Evolutionary conservation across 2,329 filamentous ascomycete species (phyloP).

Genomic region (Colletotrichum limetticola): DNA sequence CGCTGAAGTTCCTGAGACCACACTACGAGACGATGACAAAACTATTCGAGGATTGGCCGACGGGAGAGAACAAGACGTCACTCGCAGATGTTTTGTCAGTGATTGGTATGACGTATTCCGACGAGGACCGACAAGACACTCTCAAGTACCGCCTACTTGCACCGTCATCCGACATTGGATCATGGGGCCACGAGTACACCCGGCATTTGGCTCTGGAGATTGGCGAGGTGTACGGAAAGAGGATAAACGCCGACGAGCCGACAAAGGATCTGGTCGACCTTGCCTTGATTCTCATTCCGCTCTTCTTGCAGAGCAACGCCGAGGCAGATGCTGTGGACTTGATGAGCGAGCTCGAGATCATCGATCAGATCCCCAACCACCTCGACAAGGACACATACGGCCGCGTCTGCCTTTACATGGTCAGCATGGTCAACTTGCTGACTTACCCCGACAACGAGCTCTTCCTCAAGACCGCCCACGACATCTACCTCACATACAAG

Average conservation of each 20-base stretch:
- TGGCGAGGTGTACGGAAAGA: conserved; percentile 90
- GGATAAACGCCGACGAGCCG: conserved; percentile 85
- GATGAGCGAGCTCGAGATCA: conserved; percentile 97
- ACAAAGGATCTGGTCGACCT: conserved; percentile 88
- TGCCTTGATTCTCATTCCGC: conserved; percentile 85
- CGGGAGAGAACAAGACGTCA: conserved; percentile 85
- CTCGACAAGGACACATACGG: conserved; percentile 95
- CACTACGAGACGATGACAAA: conserved; percentile 92
- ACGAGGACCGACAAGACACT: conserved; percentile 95
- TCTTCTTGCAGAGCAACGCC: conserved; percentile 96
- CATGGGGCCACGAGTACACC: conserved; percentile 99
- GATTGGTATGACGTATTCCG: conserved; percentile 98
- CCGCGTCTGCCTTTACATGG: conserved; percentile 96
- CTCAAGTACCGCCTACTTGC: conserved; percentile 94
- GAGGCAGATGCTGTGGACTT: conserved; percentile 98
- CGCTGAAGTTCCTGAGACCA: conserved; percentile 95
- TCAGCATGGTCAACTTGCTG: conserved; percentile 97
- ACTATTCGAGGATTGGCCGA: conserved; percentile 89
- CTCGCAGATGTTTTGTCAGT: conserved; percentile 97
- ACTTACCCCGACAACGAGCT: conserved; percentile 98
- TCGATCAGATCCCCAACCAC: conserved; percentile 88
- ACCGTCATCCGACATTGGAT: conserved; percentile 90
- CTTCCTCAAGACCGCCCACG: conserved; percentile 92
- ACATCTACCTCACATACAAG: conserved; percentile 93
- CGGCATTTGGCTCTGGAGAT: conserved; percentile 95